These are phyloP conservation scores for Lactifluus volemus DNA, from an alignment of 768 basidiomycete species.

Conservation along the genomic window DNA sequence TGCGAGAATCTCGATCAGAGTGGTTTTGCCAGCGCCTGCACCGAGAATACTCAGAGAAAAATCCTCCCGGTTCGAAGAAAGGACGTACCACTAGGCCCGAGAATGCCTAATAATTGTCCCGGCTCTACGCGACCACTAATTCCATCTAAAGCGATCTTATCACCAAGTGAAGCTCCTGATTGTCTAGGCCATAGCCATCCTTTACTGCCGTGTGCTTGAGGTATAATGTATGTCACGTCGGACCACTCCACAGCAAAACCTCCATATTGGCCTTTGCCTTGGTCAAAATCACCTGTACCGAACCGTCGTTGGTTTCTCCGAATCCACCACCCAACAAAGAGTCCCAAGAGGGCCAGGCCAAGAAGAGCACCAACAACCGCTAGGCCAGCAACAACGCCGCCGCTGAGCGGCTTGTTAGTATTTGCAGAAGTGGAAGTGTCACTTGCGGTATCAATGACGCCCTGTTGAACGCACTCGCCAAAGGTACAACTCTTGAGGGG, in stretches of 20 bases:
- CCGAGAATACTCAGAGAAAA: neutral
- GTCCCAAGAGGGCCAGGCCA: constrained; percentile 44
- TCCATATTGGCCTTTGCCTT: constrained; percentile 29
- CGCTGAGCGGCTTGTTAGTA: constrained; percentile 43
- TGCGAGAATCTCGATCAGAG: constrained; percentile 84
- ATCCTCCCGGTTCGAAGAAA: neutral
- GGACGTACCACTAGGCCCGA: constrained; percentile 74
- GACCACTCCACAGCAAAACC: constrained; percentile 62
- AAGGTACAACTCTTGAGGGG: constrained; percentile 63
- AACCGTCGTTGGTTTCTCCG: constrained; percentile 55
- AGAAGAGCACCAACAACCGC: constrained; percentile 71
- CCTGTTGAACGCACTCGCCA: constrained; percentile 85
- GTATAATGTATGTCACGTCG: constrained; percentile 57
- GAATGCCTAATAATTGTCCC: constrained; percentile 84
- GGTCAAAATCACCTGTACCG: constrained; percentile 22
- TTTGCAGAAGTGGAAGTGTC: constrained; percentile 22
- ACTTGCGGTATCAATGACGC: constrained; percentile 53
- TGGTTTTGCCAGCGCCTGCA: constrained; percentile 79
- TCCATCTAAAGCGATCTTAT: constrained; percentile 60
- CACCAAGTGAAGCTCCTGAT: constrained; percentile 26
- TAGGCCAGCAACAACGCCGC: constrained; percentile 86
- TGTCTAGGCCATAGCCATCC: constrained; percentile 4
- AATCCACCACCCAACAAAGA: constrained; percentile 51
- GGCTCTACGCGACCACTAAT: constrained; percentile 64
- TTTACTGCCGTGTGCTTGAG: constrained; percentile 19